Evolutionary conservation across 345 rosid species (phyloP), one percentile per base, ranked within the genome.

Genomic region (Eucalyptus tenuipes): DNA sequence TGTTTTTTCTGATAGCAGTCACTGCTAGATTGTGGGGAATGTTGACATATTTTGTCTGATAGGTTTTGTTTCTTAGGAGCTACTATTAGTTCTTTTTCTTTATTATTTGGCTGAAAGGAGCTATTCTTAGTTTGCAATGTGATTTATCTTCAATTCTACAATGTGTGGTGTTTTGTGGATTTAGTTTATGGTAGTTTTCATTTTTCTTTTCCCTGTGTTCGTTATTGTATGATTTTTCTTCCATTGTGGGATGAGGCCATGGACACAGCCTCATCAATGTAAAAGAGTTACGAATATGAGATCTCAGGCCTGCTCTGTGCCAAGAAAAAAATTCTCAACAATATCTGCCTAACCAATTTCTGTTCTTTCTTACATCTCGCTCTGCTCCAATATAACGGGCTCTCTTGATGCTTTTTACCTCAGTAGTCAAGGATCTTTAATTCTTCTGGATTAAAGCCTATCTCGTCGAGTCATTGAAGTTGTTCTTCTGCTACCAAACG

Each of bases 391-490:
- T 50, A 7, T 16, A 50, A 50, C 0, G 0, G 8, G 53, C 53
- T 50, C 22, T 50, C 53, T 50, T 17, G 22, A 50, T 50, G 53
- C 22, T 50, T 50, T 50, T 17, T 50, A 50, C 55, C 55, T 0
- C 22, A 7, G 4, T 4, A 50, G 55, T 17, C n/a, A 22, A 50
- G 22, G 3, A 50, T 2, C 9, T 50, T 50, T 7, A 50, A 50
- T 50, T 50, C 53, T 17, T 17, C 22, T 50, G 55, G 55, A 0
- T 17, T 4, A 50, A 17, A 50, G 55, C 55, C 55, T 50, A 0
- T 16, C 1, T 50, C 22, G 3, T 50, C 0, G 2, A 17, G 4
- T 50, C 18, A 50, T 50, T 1, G 9, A 50, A 50, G 55, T 50
- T 50, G 22, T 50, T 50, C 55, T 50, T 50, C 55, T 50, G 55